Evolutionary conservation across 768 basidiomycete genomes (phyloP), one percentile per base, ranked within the genome.

Genomic region (Boletus eberwhitei): DNA sequence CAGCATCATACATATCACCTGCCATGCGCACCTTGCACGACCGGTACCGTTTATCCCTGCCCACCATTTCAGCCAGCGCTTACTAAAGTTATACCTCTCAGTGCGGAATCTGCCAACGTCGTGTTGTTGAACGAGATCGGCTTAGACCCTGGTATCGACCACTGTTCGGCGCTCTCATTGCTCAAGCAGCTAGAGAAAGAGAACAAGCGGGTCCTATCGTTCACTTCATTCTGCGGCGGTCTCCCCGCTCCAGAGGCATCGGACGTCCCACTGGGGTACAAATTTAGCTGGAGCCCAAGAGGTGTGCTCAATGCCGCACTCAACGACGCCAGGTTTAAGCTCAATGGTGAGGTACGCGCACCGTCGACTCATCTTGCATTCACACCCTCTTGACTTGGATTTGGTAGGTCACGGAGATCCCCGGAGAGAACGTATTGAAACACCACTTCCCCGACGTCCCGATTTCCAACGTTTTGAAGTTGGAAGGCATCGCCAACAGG

Each of bases 191-290:
- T 88, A 4, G 75, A 75, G 36, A 63, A 70, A 9, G 70, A 82
- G 59, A 77, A 76, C 21, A 87, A 84, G 67, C 68, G 74, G 14
- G 76, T 93, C 11, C 64, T 79, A 0, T 86, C 88, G 0, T 97
- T 96, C 68, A 83, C 83, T 1, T 93, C 91, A 1, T 95, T 95
- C 77, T 98, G 95, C 52, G 95, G 95, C 1, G 95, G 95, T 2
- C 75, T 98, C 5, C 95, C 95, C 0, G 86, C 87, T 1, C 90
- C 90, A 0, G 88, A 67, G 21, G 71, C 65, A 8, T 62, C 71
- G 9, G 70, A 76, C 57, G 82, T 87, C 16, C 92, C 93, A 2
- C 73, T 95, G 11, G 79, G 86, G n/a, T 94, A 96, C 65, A 96
- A 94, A 66, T 93, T 93, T 66, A 91, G 92, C 60, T 98, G 95